Evolutionary conservation across 2,329 filamentous ascomycete genomes (phyloP), one percentile per base, ranked within the genome.

Genomic region (Ophiocordyceps camponoti-saundersi): DNA sequence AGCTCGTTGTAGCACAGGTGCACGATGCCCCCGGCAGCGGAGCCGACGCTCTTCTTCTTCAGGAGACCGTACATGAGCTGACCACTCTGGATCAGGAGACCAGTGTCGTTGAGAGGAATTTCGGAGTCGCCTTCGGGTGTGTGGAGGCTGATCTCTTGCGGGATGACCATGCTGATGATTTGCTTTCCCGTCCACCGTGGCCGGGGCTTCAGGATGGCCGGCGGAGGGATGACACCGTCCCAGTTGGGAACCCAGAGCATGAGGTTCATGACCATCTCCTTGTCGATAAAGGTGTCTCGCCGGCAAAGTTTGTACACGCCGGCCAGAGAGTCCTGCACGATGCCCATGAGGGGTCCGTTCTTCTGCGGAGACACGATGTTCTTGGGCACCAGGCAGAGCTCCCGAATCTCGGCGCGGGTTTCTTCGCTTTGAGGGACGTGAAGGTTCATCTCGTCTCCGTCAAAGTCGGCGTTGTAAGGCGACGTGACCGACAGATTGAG

Each of bases 391-490:
- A 96, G 83, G 63, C 90, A 96, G 15, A 99, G 77, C 61, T 96
- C 83, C 63, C 80, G 86, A 55, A 98, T 79, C 65, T 99, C 92
- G 43, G 93, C 88, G 50, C 92, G 84, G 32, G 93, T 93, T 65
- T 99, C 93, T 60, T 98, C 89, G 36, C 85, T 92, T 60, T 99
- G 92, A 4, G 92, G 93, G 46, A 98, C 93, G 75, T 99, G 92
- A 68, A 99, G 79, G 62, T 99, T 99, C 92, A 99, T 99, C 67
- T 99, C 92, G 63, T 98, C 92, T 68, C 92, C 92, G 60, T 98
- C 92, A 68, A 98, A 98, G 85, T 98, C 92, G 57, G 92, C 92
- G 69, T 99, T 99, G 73, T 99, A 99, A 0, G 92, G 92, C 26
- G 89, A 94, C 1, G 93, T 98, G 59, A 98, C 92, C 0, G 92